Evolutionary conservation across 345 rosid genomes (phyloP).

Genomic region (Gossypium longicalyx): DNA sequence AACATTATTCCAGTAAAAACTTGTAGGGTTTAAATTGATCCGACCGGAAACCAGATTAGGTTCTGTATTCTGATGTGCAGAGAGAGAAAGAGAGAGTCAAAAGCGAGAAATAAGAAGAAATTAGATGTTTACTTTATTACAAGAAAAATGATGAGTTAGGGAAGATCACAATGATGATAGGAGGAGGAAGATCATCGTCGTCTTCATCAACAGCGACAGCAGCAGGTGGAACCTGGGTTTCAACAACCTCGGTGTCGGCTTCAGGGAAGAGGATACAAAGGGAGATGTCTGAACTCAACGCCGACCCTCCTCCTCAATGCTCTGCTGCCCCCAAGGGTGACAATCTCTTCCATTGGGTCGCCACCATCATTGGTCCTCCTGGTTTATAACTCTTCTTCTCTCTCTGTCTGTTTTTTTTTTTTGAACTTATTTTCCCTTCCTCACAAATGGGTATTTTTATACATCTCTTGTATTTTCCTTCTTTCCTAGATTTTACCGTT

Average conservation of each 20-base stretch:
- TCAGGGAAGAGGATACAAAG: slow-evolving; percentile 91
- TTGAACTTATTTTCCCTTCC: background rate
- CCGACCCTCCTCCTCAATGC: slow-evolving; percentile 71
- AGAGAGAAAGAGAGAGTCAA: background rate
- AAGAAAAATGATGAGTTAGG: background rate
- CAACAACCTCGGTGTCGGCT: slow-evolving; percentile 73
- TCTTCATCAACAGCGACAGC: slow-evolving; percentile 36
- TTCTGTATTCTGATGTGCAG: background rate
- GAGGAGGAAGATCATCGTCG: slow-evolving; percentile 26
- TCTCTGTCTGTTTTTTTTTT: background rate
- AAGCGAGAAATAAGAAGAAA: no score
- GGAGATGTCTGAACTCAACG: slow-evolving; percentile 77
- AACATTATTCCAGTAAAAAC: no score
- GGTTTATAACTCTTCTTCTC: slow-evolving; percentile 30
- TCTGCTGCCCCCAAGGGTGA: slow-evolving; percentile 95
- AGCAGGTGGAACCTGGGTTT: slow-evolving; percentile 62
- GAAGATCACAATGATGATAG: background rate
- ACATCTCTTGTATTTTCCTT: background rate
- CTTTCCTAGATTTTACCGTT: background rate
- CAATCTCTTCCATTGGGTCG: slow-evolving; percentile 87
- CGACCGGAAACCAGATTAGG: background rate
- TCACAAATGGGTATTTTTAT: background rate
- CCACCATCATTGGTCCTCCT: slow-evolving; percentile 77
- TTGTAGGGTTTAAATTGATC: background rate
- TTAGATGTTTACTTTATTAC: background rate